Evolutionary conservation across 2,329 filamentous ascomycete species (phyloP), one percentile per base, ranked within the genome.

Genomic region (Thelonectria discophora): DNA sequence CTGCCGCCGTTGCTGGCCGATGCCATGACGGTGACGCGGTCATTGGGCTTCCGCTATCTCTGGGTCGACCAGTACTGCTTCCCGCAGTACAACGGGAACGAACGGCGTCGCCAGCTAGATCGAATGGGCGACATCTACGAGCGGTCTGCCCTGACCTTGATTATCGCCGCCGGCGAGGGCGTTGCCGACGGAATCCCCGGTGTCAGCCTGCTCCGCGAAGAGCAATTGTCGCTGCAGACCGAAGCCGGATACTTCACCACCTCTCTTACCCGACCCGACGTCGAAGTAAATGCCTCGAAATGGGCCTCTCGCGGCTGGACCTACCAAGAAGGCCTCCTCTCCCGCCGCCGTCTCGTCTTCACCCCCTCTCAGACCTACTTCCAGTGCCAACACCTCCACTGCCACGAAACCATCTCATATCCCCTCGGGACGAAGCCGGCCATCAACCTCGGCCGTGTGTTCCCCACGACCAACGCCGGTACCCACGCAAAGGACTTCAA

Each of bases 41-140:
- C 68, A 17, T 68, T 79, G 24, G 77, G 75, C 6, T 75, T 72
- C 13, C 75, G 69, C 20, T 78, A 78, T 63, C 67, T 79, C 34
- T 79, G 77, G 76, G 71, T 79, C 8, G 76, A 79, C 52, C 72
- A 69, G 11, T 77, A 74, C 55, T 79, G 77, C 57, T 70, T 77
- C 24, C 67, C 72, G 2, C 71, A 72, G 55, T 70, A 69, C 18
- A 69, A 69, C n/a, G 62, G 62, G 2, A 48, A 63, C n/a, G 71
- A 72, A 30, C 68, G 69, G 21, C 64, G 57, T 18, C 65, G 68
- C 7, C 75, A 79, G 47, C 61, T 74, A 30, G 67, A 73, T 11
- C 65, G 70, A 24, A 72, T 77, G 66, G 76, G 73, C 20, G 71
- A 75, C 37, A 76, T 79, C 21, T 77, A 77, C 60, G 59, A 71